Conservation (phyloP, 2,329 filamentous ascomycete species). For the Ascochyta koolunga region DNA sequence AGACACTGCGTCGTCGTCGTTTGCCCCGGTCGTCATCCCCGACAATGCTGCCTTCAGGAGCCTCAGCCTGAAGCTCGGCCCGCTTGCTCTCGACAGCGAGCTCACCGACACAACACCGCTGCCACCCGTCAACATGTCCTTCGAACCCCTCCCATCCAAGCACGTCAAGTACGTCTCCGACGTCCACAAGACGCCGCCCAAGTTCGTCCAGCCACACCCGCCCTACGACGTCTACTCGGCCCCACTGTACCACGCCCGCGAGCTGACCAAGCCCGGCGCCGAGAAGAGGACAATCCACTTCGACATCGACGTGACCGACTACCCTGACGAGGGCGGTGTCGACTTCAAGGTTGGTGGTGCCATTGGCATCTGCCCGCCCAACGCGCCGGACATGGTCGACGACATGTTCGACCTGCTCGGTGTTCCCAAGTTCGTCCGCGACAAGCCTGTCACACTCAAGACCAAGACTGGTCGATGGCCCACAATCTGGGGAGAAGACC, state of each 20-base stretch:
- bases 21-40: slow-evolving; percentile 62
- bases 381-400: slow-evolving; percentile 76
- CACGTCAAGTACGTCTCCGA: slow-evolving; percentile 50
- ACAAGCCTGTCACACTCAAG: slow-evolving; percentile 79
- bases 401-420: slow-evolving; percentile 82
- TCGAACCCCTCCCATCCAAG: slow-evolving; percentile 62
- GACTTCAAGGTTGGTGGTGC: slow-evolving; percentile 98
- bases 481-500: slow-evolving; percentile 95
- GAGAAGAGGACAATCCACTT: slow-evolving; percentile 98
- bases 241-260: slow-evolving; percentile 81
- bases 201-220: slow-evolving; percentile 91
- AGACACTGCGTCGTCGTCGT: slow-evolving; percentile 52
- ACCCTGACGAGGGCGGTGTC: slow-evolving; percentile 79
- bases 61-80: slow-evolving; percentile 75
- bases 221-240: slow-evolving; percentile 91
- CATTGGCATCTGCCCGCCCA: slow-evolving; percentile 90
- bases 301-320: slow-evolving; percentile 94
- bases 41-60: slow-evolving; percentile 86
- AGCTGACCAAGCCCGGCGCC: slow-evolving; percentile 84
- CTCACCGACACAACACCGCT: slow-evolving; percentile 75
- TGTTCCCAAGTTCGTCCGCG: slow-evolving; percentile 80
- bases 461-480: slow-evolving; percentile 89
- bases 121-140: slow-evolving; percentile 75
- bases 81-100: slow-evolving; percentile 71
- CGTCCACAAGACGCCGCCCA: slow-evolving; percentile 72